Evolutionary conservation across 345 rosid genomes (phyloP), one percentile per base, ranked within the genome.

Genomic region (Ricinus communis): DNA sequence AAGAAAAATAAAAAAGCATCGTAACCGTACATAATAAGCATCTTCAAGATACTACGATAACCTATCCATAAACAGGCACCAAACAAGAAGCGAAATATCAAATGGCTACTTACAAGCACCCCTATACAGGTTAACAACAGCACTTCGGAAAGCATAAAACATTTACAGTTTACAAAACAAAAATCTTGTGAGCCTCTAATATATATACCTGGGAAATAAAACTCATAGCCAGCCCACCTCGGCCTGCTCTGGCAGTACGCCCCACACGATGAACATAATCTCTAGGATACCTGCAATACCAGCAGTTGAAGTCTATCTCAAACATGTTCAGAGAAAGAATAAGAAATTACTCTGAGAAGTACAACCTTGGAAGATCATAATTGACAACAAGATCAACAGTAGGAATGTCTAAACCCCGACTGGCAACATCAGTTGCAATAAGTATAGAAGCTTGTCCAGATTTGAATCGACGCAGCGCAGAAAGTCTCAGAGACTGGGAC

Each of bases 201-300:
- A 50, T 19, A 50, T 11, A 75, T 82, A 91, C 98, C 94, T 90
- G 83, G 15, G 96, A 83, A 70, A 90, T 73, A 70, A 95, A 82
- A 84, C 96, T 95, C 58, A 92, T 72, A 68, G 99, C 93, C 76
- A 89, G 74, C 28, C 99, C 97, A 76, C 87, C 93, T 85, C 97
- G 83, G 67, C 99, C 97, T 75, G 99, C 99, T 82, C 97, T 89
- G 65, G 99, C 97, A 43, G 99, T 95, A 82, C 97, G 96, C 40
- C 99, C 97, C 19, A 92, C 99, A 76, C 96, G 97, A 83, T 95
- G 99, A 57, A 89, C 93, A 76, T 95, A 95, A 80, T 95, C 99
- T 73, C 91, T 88, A 6, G 97, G 87, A 79, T 74, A 81, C 85
- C 99, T 95, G 81, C 71, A 80, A 64, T 16, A 30, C 15, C 2